Percentiles rank a stretch among this genome's conserved stretches.
phyloP scores from a whole-genome alignment of 257 asterid species.

The Ocimum tenuiflorum region DNA sequence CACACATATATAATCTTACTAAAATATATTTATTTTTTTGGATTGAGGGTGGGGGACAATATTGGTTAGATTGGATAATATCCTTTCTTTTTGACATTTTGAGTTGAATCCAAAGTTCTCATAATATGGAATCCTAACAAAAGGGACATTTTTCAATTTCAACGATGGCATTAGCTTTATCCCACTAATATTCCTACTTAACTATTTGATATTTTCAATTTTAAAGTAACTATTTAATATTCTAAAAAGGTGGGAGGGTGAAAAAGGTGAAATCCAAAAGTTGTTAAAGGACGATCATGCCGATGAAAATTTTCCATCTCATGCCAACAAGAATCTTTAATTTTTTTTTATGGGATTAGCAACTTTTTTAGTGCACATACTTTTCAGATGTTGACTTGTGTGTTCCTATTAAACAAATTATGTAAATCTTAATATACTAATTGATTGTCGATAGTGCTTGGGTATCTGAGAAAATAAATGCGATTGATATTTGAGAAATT shows the following conservation, averaged over 20 bases:
- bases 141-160: conserved; percentile 23
- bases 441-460: neutral
- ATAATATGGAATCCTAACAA: conserved; percentile 29
- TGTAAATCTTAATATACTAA: too few relatives aligned
- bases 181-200: conserved; percentile 29
- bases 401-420: neutral
- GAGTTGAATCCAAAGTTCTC: conserved; percentile 31
- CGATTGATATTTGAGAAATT: too few relatives aligned
- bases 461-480: too few relatives aligned
- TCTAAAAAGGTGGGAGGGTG: conserved; percentile 9
- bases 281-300: conserved; percentile 30
- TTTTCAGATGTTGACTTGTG: conserved; percentile 5
- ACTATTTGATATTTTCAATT: neutral
- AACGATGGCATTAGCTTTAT: conserved; percentile 25
- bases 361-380: conserved; percentile 15
- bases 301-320: neutral
- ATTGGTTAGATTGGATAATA: conserved; percentile 23
- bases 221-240: conserved; percentile 3
- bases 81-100: conserved; percentile 35
- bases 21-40: too few relatives aligned
- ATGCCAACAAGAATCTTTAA: conserved; percentile 17
- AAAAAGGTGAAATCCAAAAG: conserved; percentile 31
- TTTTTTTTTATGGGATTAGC: conserved; percentile 3
- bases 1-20: too few relatives aligned
- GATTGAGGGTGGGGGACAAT: conserved; percentile 17